phyloP scores from a whole-genome alignment of 2,329 filamentous ascomycete genomes.

The Aspergillus luchuensis region DNA sequence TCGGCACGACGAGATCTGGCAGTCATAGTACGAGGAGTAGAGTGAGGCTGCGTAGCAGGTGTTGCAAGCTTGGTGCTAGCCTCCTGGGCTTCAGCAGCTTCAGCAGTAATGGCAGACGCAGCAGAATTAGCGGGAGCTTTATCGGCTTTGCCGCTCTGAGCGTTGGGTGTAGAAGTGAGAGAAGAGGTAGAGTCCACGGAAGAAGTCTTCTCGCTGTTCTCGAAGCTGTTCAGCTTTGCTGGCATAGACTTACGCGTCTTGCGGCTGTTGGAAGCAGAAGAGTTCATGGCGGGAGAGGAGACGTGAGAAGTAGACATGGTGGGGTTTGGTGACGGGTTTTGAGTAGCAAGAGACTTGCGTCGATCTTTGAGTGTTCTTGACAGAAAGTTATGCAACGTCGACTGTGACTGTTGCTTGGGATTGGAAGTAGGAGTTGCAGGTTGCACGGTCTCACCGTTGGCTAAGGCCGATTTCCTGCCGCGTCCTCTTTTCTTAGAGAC shows the following conservation, averaged over 20 bases:
- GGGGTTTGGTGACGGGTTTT: constrained; percentile 11
- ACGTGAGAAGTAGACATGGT: constrained; percentile 1
- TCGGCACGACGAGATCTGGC: constrained; percentile 17
- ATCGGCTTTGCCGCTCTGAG: constrained; percentile 11
- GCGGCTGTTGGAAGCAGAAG: constrained; percentile 10
- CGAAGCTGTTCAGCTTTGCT: constrained; percentile 16
- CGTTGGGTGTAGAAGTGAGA: constrained; percentile 15
- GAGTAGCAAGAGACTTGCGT: constrained; percentile 15
- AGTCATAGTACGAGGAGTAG: constrained; percentile 9
- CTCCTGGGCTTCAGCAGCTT: constrained; percentile 5
- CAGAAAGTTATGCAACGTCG: constrained; percentile 14
- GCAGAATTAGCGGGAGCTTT: constrained; percentile 9
- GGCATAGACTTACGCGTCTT: constrained; percentile 23
- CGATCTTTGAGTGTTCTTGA: constrained; percentile 13
- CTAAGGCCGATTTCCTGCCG: constrained; percentile 10
- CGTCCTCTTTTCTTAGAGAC: constrained; percentile 13
- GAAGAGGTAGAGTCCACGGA: constrained; percentile 12
- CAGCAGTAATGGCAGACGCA: background rate
- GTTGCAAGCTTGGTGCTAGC: constrained; percentile 9
- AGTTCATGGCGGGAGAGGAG: constrained; percentile 7
- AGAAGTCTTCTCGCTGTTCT: constrained; percentile 4
- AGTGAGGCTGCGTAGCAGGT: constrained; percentile 8
- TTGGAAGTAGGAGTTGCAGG: constrained; percentile 9
- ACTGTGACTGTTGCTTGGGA: constrained; percentile 15
- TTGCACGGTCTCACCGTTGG: constrained; percentile 11